phyloP scores from a whole-genome alignment of 2,329 filamentous ascomycete genomes.

The Sclerotinia nivalis region DNA sequence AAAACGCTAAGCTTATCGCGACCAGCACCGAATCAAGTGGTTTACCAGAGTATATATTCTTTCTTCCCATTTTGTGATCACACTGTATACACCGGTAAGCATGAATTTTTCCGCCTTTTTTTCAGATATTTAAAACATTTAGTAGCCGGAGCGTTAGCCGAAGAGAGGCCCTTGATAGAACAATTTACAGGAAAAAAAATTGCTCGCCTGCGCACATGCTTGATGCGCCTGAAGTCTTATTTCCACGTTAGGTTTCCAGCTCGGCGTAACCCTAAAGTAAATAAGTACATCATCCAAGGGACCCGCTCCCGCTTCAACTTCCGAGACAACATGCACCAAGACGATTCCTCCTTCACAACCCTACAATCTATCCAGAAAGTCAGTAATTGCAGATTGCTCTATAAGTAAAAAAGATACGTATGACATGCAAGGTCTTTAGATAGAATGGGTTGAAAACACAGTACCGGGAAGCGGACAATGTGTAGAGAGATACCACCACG shows the following conservation, averaged over 20 bases:
- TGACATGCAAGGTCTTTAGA: conserved; percentile 54
- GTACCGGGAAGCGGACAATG: conserved; percentile 46
- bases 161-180: not conserved
- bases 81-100: not conserved
- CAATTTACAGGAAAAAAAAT: not conserved
- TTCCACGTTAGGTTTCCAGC: not conserved
- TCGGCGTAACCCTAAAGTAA: not conserved
- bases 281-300: conserved; percentile 26
- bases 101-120: not conserved
- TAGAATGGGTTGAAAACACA: conserved; percentile 42
- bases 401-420: conserved; percentile 53
- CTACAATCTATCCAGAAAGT: conserved; percentile 62
- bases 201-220: not conserved
- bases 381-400: conserved; percentile 61
- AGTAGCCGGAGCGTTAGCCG: not conserved
- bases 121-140: not conserved
- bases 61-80: not conserved
- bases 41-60: not conserved
- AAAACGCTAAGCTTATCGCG: not conserved
- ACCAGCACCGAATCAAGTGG: not conserved
- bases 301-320: conserved; percentile 44
- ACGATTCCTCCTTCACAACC: conserved; percentile 45
- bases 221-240: not conserved
- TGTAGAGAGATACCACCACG: conserved; percentile 33
- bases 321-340: conserved; percentile 42